Percentiles rank a stretch among this genome's conserved stretches.
These are phyloP conservation scores for Curvularia spicifera DNA, from an alignment of 2,329 filamentous ascomycete genomes.

Conservation along the genomic window DNA sequence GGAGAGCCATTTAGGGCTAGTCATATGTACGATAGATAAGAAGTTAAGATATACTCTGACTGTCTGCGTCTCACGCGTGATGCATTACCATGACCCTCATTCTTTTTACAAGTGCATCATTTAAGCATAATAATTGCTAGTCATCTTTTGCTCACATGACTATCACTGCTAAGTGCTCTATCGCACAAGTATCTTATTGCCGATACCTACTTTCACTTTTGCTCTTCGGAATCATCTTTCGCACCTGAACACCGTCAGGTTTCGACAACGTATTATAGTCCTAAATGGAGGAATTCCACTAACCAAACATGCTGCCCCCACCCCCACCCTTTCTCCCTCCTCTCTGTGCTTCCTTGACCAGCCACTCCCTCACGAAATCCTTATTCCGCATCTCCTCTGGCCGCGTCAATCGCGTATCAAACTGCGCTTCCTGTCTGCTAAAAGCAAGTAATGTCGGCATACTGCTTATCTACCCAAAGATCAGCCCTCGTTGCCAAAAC, in stretches of 20 bases:
- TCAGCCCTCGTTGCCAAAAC: not conserved
- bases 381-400: constrained; percentile 56
- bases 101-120: not conserved
- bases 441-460: constrained; percentile 60
- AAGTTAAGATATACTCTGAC: not conserved
- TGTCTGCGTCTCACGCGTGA: not conserved
- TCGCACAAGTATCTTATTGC: too few relatives aligned
- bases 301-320: constrained; percentile 52
- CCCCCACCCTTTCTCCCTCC: constrained; percentile 55
- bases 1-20: not conserved
- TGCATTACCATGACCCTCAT: not conserved
- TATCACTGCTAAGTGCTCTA: not conserved
- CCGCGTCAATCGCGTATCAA: constrained; percentile 53
- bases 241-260: constrained; percentile 13
- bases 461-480: constrained; percentile 33
- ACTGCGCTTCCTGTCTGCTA: constrained; percentile 57
- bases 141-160: not conserved
- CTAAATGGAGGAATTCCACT: constrained; percentile 17
- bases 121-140: not conserved
- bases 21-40: not conserved
- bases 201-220: not conserved
- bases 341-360: constrained; percentile 56
- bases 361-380: constrained; percentile 55
- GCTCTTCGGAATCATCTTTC: constrained; percentile 1
- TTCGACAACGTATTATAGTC: not conserved